phyloP scores from a whole-genome alignment of 2,329 filamentous ascomycete species.

The Fonsecaea nubica region DNA sequence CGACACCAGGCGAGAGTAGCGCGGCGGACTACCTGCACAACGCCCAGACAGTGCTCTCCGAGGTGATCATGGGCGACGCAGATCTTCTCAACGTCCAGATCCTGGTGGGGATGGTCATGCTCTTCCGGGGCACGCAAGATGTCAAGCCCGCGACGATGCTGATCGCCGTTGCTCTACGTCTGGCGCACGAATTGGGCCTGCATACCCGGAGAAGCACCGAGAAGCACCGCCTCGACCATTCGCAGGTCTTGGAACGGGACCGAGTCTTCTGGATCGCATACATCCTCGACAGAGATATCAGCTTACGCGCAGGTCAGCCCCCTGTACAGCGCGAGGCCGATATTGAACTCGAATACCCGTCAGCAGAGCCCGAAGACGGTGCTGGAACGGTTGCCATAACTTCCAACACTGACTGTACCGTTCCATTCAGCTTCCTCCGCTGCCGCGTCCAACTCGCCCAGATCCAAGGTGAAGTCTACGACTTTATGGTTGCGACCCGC shows the following conservation, averaged over 20 bases:
- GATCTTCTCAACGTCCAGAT: conserved; percentile 45
- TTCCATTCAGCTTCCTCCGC: conserved; percentile 10
- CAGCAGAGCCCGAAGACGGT: conserved; percentile 12
- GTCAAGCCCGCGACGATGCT: conserved; percentile 41
- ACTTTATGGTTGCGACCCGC: conserved; percentile 26
- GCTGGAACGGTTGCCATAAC: conserved; percentile 10
- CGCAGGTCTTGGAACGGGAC: conserved; percentile 36
- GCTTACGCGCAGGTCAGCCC: conserved; percentile 52
- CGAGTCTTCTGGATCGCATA: conserved; percentile 45
- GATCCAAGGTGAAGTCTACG: conserved; percentile 30
- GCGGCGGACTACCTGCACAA: conserved; percentile 40
- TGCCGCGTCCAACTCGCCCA: conserved; percentile 23
- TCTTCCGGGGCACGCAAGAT: conserved; percentile 42
- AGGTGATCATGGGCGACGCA: conserved; percentile 40
- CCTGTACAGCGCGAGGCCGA: conserved; percentile 47
- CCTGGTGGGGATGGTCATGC: conserved; percentile 43
- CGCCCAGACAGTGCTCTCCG: conserved; percentile 43
- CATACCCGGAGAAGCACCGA: conserved; percentile 36
- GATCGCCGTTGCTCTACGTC: conserved; percentile 39
- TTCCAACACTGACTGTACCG: conserved; percentile 24
- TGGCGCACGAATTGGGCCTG: conserved; percentile 31
- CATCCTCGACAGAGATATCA: conserved; percentile 51
- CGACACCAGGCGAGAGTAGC: conserved; percentile 3
- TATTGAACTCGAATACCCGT: conserved; percentile 39
- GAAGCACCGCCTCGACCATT: conserved; percentile 14